Conservation (phyloP, 2,329 filamentous ascomycete species). For the Cryphonectria radicalis region DNA sequence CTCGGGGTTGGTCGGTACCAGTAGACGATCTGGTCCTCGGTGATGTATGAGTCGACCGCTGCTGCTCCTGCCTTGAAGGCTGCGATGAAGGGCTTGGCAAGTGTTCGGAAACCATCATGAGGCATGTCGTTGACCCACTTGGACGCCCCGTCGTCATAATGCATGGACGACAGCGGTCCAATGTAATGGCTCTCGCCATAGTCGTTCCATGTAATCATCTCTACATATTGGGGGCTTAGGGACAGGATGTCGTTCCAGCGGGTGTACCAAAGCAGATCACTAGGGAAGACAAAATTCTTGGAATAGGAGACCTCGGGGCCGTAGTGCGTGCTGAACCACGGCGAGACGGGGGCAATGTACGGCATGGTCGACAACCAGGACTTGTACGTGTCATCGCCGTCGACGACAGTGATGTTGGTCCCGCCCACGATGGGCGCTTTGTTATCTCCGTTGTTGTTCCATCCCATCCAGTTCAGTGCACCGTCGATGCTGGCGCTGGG, state of each 20-base stretch:
- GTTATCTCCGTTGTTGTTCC: conserved; percentile 52
- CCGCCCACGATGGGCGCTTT: conserved; percentile 50
- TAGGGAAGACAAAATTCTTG: conserved; percentile 30
- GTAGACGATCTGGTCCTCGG: conserved; percentile 55
- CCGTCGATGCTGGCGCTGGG: conserved; percentile 46
- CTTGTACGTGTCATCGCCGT: conserved; percentile 42
- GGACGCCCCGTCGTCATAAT: conserved; percentile 28
- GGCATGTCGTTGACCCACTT: conserved; percentile 40
- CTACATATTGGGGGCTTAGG: conserved; percentile 25
- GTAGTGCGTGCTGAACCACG: conserved; percentile 31
- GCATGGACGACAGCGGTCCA: conserved; percentile 25
- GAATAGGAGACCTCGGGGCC: conserved; percentile 26
- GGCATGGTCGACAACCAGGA: conserved; percentile 40
- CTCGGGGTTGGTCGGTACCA: conserved; percentile 59
- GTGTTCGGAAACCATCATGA: conserved; percentile 58
- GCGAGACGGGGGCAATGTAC: conserved; percentile 32
- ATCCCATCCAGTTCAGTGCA: conserved; percentile 44
- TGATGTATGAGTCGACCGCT: conserved; percentile 43
- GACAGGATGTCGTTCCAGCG: conserved; percentile 28
- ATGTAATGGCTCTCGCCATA: conserved; percentile 31
- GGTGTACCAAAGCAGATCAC: conserved; percentile 28
- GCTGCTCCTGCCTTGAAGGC: conserved; percentile 54
- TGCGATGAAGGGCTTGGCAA: conserved; percentile 57
- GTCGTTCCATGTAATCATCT: conserved; percentile 30
- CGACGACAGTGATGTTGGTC: conserved; percentile 45